Conservation (phyloP, 139 green algal genomes). For the Chlamydomonas urium region DNA sequence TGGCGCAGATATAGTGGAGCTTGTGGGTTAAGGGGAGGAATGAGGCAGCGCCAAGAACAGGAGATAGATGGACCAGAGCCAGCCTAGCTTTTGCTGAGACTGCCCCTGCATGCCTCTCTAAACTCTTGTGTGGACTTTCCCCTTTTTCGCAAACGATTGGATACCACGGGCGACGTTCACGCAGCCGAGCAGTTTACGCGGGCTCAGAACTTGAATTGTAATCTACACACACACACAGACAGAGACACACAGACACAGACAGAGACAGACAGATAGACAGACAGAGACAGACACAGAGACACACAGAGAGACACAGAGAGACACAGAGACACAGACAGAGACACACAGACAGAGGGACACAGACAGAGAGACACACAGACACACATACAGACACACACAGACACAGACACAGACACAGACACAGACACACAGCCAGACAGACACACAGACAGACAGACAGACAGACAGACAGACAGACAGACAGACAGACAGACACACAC, state of each 20-base stretch:
- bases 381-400: background rate
- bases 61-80: no score
- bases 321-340: background rate
- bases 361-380: background rate
- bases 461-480: background rate
- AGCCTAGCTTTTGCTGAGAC: no score
- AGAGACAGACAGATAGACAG: conserved; percentile 2
- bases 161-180: no score
- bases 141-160: no score
- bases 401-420: background rate
- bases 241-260: conserved; percentile 1
- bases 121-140: no score
- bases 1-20: no score
- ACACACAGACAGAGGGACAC: background rate
- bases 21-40: no score
- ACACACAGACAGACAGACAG: background rate
- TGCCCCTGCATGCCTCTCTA: no score
- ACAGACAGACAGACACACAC: background rate
- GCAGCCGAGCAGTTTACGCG: no score
- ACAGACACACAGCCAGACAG: background rate
- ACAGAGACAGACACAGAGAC: conserved; percentile 1
- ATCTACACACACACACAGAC: background rate
- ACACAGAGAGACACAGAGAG: background rate
- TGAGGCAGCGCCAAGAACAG: no score
- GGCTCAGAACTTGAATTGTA: no score